Evolutionary conservation across 768 basidiomycete genomes (phyloP).

Genomic region (Tricholoma sp.): DNA sequence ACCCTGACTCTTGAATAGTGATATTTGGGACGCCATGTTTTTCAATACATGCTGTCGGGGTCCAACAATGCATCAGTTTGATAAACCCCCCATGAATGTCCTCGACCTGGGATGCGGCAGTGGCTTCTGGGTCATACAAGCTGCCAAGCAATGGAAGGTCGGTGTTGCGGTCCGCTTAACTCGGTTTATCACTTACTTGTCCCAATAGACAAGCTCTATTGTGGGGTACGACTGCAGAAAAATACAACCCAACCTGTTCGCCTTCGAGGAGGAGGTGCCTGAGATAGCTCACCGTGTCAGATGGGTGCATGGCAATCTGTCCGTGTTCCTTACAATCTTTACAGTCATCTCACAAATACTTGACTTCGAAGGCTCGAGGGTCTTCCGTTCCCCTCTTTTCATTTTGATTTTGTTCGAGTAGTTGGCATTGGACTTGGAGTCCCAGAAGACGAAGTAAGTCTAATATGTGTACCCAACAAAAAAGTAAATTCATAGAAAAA

Average conservation of each 20-base stretch:
- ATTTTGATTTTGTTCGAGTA: conserved; percentile 67
- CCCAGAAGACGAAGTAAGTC: conserved; percentile 60
- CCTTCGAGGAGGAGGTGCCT: conserved; percentile 29
- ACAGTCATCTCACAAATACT: conserved; percentile 1
- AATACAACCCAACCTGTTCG: conserved; percentile 48
- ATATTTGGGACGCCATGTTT: conserved; percentile 72
- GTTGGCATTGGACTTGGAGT: conserved; percentile 60
- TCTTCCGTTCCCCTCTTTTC: conserved; percentile 50
- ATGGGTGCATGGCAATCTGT: conserved; percentile 73
- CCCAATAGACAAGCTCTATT: conserved; percentile 42
- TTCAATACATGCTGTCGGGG: conserved; percentile 41
- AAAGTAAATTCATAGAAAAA: neutral
- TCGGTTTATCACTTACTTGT: conserved; percentile 2
- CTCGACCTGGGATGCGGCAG: conserved; percentile 72
- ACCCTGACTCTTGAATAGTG: conserved; percentile 31
- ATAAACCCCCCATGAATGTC: conserved; percentile 42
- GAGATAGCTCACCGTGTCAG: conserved; percentile 44
- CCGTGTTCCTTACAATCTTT: conserved; percentile 15
- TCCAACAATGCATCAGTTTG: conserved; percentile 52
- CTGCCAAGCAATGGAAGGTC: conserved; percentile 64
- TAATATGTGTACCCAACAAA: neutral
- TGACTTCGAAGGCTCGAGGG: conserved; percentile 47
- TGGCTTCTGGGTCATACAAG: conserved; percentile 68
- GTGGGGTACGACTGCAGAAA: conserved; percentile 55
- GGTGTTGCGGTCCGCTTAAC: conserved; percentile 13